Evolutionary conservation across 2,329 filamentous ascomycete genomes (phyloP).

Genomic region (Diatrype stigma): DNA sequence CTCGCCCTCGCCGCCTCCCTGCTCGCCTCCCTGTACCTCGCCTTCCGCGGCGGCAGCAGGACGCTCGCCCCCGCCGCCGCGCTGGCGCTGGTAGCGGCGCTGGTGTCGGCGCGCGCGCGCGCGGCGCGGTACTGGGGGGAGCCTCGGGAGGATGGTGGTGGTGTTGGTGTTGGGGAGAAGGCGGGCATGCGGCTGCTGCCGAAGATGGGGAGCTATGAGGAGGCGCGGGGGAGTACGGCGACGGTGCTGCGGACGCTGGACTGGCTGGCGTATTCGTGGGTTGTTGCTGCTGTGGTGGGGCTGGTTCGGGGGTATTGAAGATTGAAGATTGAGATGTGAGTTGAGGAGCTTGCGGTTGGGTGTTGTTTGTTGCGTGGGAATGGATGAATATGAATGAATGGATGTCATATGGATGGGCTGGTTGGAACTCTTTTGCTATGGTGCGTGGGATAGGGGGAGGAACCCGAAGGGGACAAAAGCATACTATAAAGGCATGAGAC

Average conservation of each 20-base stretch:
- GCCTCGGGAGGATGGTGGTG: background rate
- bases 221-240: slow-evolving; percentile 19
- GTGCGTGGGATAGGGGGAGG: too few relatives aligned
- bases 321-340: too few relatives aligned
- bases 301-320: slow-evolving; percentile 17
- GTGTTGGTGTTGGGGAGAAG: slow-evolving; percentile 9
- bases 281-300: slow-evolving; percentile 13
- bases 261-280: slow-evolving; percentile 18
- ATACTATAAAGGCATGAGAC: too few relatives aligned
- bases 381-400: too few relatives aligned
- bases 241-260: slow-evolving; percentile 17
- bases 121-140: slow-evolving; percentile 18
- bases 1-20: slow-evolving; percentile 28
- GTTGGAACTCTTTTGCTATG: too few relatives aligned
- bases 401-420: too few relatives aligned
- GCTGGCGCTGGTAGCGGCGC: slow-evolving; percentile 9
- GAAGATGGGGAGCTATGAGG: slow-evolving; percentile 23
- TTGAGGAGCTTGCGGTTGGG: too few relatives aligned
- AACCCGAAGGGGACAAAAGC: too few relatives aligned
- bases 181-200: slow-evolving; percentile 16
- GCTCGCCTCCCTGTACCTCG: slow-evolving; percentile 14
- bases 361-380: too few relatives aligned
- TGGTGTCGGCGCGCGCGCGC: slow-evolving; percentile 15
- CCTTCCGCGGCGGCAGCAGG: slow-evolving; percentile 6
- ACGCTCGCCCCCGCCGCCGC: slow-evolving; percentile 12